Percentiles rank a stretch among this genome's conserved stretches.
phyloP scores from a whole-genome alignment of 495 filamentous ascomycete genomes.

The Articulospora tetracladia region DNA sequence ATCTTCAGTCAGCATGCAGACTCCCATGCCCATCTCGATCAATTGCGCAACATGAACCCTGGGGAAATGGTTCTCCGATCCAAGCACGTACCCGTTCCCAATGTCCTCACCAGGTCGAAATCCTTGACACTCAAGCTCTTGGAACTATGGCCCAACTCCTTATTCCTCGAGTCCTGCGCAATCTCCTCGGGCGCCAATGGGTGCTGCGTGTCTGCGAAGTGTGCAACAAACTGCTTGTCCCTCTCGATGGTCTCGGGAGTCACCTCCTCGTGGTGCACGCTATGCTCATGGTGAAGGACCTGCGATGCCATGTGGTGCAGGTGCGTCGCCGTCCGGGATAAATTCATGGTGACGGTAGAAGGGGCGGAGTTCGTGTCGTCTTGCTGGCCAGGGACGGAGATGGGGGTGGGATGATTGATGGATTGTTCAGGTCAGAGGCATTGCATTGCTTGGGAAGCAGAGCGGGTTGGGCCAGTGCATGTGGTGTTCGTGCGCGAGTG shows the following conservation, averaged over 20 bases:
- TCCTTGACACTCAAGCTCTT: conserved; percentile 58
- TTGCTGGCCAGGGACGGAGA: no score
- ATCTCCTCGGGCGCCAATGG: conserved; percentile 50
- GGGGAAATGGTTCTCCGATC: conserved; percentile 7
- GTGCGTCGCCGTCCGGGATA: not conserved
- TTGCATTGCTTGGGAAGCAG: not conserved
- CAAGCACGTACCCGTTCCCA: conserved; percentile 70
- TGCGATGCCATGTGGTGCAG: not conserved
- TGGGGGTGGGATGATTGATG: not conserved
- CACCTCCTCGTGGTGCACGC: not conserved
- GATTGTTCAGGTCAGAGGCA: not conserved
- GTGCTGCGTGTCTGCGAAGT: conserved; percentile 38
- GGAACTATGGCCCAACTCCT: conserved; percentile 54
- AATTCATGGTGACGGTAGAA: not conserved
- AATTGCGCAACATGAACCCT: conserved; percentile 6
- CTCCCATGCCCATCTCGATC: conserved; percentile 16
- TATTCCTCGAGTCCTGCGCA: conserved; percentile 48
- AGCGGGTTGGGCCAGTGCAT: not conserved
- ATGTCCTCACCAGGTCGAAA: conserved; percentile 81
- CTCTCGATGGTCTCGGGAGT: conserved; percentile 15
- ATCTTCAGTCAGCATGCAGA: conserved; percentile 23
- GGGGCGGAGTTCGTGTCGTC: no score
- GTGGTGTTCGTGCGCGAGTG: not conserved
- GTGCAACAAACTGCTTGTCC: conserved; percentile 37
- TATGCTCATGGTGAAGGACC: not conserved